Conservation (phyloP, 352 stramenopile genomes). For the Elongisporangium undulatum region DNA sequence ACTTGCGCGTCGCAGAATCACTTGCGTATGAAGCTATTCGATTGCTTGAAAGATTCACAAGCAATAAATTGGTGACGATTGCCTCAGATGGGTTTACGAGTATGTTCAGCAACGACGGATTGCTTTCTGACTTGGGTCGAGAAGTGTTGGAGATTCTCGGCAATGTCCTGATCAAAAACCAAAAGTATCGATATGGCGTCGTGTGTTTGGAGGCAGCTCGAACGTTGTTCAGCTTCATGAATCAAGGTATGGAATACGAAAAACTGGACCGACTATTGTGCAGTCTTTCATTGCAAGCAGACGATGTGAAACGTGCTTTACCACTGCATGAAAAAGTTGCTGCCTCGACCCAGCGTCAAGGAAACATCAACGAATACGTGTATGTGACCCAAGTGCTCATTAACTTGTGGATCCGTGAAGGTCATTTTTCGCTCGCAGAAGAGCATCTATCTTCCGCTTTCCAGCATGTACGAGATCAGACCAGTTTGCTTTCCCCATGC, state of each 20-base stretch:
- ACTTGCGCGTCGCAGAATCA: slow-evolving; percentile 55
- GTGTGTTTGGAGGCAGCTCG: slow-evolving; percentile 71
- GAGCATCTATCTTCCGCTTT: slow-evolving; percentile 59
- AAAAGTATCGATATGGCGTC: slow-evolving; percentile 85
- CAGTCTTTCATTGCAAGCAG: slow-evolving; percentile 65
- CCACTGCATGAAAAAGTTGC: slow-evolving; percentile 80
- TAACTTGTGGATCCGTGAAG: slow-evolving; percentile 74
- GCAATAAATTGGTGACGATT: slow-evolving; percentile 13
- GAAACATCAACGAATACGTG: slow-evolving; percentile 84
- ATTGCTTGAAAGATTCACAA: slow-evolving; percentile 43
- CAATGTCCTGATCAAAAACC: slow-evolving; percentile 80
- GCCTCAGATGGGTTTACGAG: slow-evolving; percentile 29
- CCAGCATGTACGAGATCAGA: slow-evolving; percentile 67
- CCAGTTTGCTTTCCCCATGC: slow-evolving; percentile 54
- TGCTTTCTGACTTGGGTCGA: slow-evolving; percentile 66
- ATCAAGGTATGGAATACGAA: slow-evolving; percentile 71
- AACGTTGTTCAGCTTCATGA: slow-evolving; percentile 55
- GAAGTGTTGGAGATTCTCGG: slow-evolving; percentile 67
- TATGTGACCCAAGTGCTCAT: slow-evolving; percentile 81
- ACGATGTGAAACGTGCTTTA: slow-evolving; percentile 71
- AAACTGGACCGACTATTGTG: slow-evolving; percentile 72
- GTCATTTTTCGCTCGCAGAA: slow-evolving; percentile 70
- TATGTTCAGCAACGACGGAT: slow-evolving; percentile 72
- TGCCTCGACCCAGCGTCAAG: slow-evolving; percentile 51
- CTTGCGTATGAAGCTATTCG: slow-evolving; percentile 74